A percentile compares a stretch with the other conserved stretches of the same genome.
Conservation (phyloP, 2,329 filamentous ascomycete genomes). For the Talaromyces atroroseus region DNA sequence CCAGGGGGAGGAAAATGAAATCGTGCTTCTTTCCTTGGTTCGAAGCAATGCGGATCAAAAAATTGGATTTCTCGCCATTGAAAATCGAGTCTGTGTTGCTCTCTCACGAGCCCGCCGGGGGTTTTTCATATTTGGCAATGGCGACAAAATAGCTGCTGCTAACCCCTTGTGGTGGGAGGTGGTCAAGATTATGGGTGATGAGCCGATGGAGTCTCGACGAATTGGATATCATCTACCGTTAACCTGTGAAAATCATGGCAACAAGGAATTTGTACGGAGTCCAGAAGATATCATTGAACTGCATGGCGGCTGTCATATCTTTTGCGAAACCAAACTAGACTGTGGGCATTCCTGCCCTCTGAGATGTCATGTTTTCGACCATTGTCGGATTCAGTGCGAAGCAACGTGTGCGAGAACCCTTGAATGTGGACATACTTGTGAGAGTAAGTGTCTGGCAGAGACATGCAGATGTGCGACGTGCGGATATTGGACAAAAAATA, state of each 20-base stretch:
- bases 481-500: constrained; percentile 9
- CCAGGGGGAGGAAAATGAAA: constrained; percentile 84
- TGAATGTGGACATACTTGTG: constrained; percentile 37
- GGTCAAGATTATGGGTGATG: constrained; percentile 36
- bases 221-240: constrained; percentile 55
- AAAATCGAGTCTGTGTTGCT: constrained; percentile 58
- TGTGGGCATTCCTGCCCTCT: constrained; percentile 52
- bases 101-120: constrained; percentile 68
- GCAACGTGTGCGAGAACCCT: constrained; percentile 28
- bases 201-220: constrained; percentile 23
- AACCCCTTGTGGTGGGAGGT: constrained; percentile 51
- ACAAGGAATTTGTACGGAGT: constrained; percentile 45
- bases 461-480: constrained; percentile 26
- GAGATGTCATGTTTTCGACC: constrained; percentile 47
- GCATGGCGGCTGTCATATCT: constrained; percentile 48
- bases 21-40: constrained; percentile 75
- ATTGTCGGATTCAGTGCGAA: constrained; percentile 33
- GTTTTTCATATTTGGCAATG: constrained; percentile 81
- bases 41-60: constrained; percentile 55
- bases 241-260: constrained; percentile 56
- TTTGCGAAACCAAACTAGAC: constrained; percentile 40
- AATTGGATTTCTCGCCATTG: constrained; percentile 69
- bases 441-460: constrained; percentile 24
- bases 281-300: constrained; percentile 25
- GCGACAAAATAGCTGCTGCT: constrained; percentile 44